These are phyloP conservation scores for Alternaria consortialis DNA, from an alignment of 2,329 filamentous ascomycete genomes.

Conservation along the genomic window DNA sequence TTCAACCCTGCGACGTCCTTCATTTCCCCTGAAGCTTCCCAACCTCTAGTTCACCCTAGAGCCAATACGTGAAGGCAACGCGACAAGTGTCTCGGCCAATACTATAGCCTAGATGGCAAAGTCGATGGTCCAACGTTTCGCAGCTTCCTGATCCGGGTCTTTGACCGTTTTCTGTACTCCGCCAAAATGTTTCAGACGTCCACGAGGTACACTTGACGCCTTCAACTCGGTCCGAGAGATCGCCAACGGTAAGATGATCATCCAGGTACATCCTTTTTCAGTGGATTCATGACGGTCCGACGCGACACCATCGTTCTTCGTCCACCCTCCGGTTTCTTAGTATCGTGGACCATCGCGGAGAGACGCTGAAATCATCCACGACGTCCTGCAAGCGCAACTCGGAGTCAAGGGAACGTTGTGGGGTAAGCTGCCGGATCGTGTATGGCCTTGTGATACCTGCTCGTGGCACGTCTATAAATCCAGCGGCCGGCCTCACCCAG, in stretches of 20 bases:
- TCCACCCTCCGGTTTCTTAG: background rate
- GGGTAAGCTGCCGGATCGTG: conserved; percentile 1
- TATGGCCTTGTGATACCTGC: background rate
- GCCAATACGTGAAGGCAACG: conserved; percentile 6
- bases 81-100: background rate
- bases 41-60: conserved; percentile 12
- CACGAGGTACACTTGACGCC: conserved; percentile 18
- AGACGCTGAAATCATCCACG: conserved; percentile 5
- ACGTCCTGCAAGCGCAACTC: conserved; percentile 1
- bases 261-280: conserved; percentile 6
- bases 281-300: conserved; percentile 18
- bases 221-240: conserved; percentile 18
- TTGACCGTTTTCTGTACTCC: conserved; percentile 12
- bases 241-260: conserved; percentile 6
- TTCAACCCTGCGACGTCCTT: conserved; percentile 10
- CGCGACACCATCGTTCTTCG: conserved; percentile 3
- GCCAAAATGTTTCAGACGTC: conserved; percentile 13
- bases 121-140: background rate
- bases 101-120: background rate
- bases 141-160: conserved; percentile 18
- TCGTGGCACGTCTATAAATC: conserved; percentile 15
- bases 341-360: conserved; percentile 6
- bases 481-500: conserved; percentile 6
- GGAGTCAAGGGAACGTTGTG: background rate
- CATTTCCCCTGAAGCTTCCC: conserved; percentile 19